phyloP scores from a whole-genome alignment of 352 stramenopile genomes.

The Aphanomyces stellatus region DNA sequence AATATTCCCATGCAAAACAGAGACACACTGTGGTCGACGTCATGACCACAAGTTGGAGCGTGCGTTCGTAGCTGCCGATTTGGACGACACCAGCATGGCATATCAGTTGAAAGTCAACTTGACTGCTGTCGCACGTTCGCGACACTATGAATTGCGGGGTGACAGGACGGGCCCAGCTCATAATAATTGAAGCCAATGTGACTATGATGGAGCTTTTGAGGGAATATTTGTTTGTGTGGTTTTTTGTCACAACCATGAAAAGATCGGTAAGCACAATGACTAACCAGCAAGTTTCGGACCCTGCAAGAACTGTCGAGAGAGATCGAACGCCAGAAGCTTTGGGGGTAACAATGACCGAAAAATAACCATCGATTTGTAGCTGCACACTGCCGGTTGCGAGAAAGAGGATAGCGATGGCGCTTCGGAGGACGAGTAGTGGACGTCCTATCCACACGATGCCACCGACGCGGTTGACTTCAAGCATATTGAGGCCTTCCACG shows the following conservation, averaged over 20 bases:
- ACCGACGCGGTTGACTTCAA: not conserved
- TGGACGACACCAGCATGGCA: not conserved
- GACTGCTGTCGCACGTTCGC: not conserved
- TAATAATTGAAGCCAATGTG: not conserved
- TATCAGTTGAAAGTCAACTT: constrained; percentile 9
- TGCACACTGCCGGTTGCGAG: not conserved
- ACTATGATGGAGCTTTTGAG: not conserved
- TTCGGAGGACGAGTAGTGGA: not conserved
- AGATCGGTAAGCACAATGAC: not conserved
- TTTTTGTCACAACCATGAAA: not conserved
- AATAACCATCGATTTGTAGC: not conserved
- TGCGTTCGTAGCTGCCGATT: not conserved
- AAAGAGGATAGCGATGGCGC: not conserved
- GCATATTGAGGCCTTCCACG: not conserved
- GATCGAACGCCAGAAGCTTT: not conserved
- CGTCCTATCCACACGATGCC: not conserved
- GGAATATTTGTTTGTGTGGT: not conserved
- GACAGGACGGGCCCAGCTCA: not conserved
- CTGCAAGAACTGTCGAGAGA: not conserved
- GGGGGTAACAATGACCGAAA: not conserved
- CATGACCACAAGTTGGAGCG: not conserved
- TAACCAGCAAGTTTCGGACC: not conserved
- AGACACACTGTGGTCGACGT: not conserved
- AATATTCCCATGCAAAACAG: not conserved
- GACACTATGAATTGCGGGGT: not conserved